A percentile compares a stretch with the other conserved stretches of the same genome.
phyloP scores from a whole-genome alignment of 371 early-diverging fungal genomes.

The Mortierella sp. region DNA sequence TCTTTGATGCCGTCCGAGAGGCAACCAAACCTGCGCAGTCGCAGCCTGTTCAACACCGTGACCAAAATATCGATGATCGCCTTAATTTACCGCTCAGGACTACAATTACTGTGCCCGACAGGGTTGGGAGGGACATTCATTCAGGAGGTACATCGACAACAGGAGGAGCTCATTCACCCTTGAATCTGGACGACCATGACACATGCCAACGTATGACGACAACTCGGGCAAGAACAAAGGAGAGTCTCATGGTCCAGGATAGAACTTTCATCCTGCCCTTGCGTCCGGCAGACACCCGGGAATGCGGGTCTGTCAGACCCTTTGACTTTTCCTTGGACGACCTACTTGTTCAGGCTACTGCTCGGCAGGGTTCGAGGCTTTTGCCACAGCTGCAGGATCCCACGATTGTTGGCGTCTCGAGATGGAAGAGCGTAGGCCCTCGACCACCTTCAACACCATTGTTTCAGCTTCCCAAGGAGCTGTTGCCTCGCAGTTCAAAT shows the following conservation, averaged over 20 bases:
- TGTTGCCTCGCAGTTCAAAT: conserved; percentile 22
- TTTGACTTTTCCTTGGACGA: conserved; percentile 49
- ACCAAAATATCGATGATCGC: neutral
- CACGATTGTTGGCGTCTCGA: conserved; percentile 22
- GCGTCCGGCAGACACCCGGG: neutral
- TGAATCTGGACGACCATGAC: neutral
- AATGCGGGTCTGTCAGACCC: conserved; percentile 7
- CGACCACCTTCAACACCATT: neutral
- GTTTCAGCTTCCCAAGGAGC: neutral
- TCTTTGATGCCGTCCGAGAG: conserved; percentile 17
- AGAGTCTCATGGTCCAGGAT: neutral
- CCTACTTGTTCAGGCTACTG: conserved; percentile 11
- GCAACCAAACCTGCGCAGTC: neutral
- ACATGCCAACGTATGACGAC: conserved; percentile 25
- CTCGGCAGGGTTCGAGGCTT: neutral
- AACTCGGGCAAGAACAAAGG: conserved; percentile 13
- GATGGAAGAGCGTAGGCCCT: conserved; percentile 28
- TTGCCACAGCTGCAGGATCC: neutral
- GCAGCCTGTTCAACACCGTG: too few relatives aligned
- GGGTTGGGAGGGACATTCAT: neutral
- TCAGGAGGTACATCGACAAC: neutral
- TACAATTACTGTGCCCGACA: neutral
- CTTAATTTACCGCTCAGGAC: neutral
- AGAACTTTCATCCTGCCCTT: neutral
- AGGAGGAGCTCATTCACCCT: neutral